phyloP scores from a whole-genome alignment of 805 yeast species.

The Metschnikowia matae region DNA sequence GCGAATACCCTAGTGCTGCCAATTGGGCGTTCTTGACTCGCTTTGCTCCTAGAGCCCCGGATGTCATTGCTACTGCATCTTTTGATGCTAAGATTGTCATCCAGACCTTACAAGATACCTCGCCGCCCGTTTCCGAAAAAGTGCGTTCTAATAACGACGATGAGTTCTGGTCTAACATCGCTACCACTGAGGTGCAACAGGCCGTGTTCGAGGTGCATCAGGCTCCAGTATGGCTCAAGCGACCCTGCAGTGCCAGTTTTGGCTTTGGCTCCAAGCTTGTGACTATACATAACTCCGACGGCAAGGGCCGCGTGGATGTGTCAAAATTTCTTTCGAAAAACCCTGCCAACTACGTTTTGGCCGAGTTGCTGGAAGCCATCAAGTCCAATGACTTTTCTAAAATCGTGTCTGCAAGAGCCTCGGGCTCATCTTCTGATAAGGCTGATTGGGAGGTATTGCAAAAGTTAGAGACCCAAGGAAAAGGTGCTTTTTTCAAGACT shows the following conservation, averaged over 20 bases:
- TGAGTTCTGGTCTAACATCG: slow-evolving; percentile 82
- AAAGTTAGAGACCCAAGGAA: slow-evolving; percentile 49
- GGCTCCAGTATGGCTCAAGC: slow-evolving; percentile 86
- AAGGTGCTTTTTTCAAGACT: slow-evolving; percentile 42
- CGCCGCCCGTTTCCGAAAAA: slow-evolving; percentile 48
- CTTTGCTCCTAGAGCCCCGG: slow-evolving; percentile 88
- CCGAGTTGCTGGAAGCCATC: slow-evolving; percentile 51
- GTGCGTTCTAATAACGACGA: slow-evolving; percentile 50
- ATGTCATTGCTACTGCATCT: slow-evolving; percentile 81
- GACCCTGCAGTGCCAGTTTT: slow-evolving; percentile 71
- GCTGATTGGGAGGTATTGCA: slow-evolving; percentile 66
- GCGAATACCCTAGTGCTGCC: slow-evolving; percentile 85
- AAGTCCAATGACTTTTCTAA: slow-evolving; percentile 48
- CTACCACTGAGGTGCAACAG: slow-evolving; percentile 63
- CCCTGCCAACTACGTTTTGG: slow-evolving; percentile 27
- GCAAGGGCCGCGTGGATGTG: slow-evolving; percentile 41
- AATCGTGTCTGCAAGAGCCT: slow-evolving; percentile 53
- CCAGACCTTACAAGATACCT: slow-evolving; percentile 86
- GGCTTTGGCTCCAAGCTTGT: slow-evolving; percentile 94
- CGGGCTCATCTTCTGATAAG: slow-evolving; percentile 34
- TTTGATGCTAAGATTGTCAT: slow-evolving; percentile 78
- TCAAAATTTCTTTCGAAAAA: slow-evolving; percentile 39
- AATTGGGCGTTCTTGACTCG: slow-evolving; percentile 90
- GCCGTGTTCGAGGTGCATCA: slow-evolving; percentile 69
- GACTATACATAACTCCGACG: slow-evolving; percentile 40